These are phyloP conservation scores for Akanthomyces muscarius DNA, from an alignment of 2,329 filamentous ascomycete species.

Conservation along the genomic window DNA sequence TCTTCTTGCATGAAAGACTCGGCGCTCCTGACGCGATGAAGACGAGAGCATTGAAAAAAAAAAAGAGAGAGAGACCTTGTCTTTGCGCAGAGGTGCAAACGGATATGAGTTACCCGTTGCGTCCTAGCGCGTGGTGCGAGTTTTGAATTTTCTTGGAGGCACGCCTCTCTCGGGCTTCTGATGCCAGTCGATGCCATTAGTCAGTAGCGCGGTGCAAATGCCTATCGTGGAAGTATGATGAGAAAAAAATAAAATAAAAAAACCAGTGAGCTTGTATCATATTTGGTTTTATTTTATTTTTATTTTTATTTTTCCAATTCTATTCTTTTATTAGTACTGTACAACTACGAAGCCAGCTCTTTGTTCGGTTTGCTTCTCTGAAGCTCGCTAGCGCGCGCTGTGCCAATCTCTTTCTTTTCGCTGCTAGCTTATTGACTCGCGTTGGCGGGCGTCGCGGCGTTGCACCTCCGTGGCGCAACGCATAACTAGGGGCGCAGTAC, in stretches of 20 bases:
- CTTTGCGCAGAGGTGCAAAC: not conserved
- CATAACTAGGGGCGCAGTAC: not conserved
- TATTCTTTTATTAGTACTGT: no score
- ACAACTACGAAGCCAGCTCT: no score
- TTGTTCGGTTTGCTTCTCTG: no score
- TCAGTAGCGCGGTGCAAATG: not conserved
- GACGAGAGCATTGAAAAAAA: no score
- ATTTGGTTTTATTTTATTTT: no score
- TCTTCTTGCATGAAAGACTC: no score
- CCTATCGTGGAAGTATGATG: not conserved
- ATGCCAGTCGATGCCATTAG: no score
- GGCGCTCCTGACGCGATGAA: no score
- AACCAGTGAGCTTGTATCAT: not conserved
- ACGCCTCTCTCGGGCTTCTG: not conserved
- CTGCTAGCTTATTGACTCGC: not conserved
- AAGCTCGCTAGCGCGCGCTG: no score
- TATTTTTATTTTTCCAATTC: not conserved
- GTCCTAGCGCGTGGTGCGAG: constrained; percentile 12
- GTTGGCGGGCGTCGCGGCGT: constrained; percentile 1
- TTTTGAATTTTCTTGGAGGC: not conserved
- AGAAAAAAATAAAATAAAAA: not conserved
- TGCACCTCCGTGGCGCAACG: not conserved
- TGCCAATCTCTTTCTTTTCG: no score
- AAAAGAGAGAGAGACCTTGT: not conserved
- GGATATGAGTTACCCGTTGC: constrained; percentile 10